Evolutionary conservation across 2,329 filamentous ascomycete genomes (phyloP), one percentile per base, ranked within the genome.

Genomic region (Xylaria sp.): DNA sequence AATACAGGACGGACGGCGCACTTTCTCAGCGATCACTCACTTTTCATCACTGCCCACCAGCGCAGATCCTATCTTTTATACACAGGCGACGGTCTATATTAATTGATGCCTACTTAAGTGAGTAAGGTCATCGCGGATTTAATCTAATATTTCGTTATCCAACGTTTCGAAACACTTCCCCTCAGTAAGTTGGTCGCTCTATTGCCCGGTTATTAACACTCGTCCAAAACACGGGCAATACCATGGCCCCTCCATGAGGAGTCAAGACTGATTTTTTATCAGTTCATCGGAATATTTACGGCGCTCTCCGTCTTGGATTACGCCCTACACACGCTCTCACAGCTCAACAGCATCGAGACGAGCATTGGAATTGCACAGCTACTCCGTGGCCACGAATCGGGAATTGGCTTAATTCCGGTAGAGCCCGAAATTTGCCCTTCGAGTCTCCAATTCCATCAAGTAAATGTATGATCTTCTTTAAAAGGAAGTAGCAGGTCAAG

Each of bases 391-490:
- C 23, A 17, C 47, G 17, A 38, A 21, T 35, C 15, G 11, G 27
- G 43, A 44, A 40, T 47, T 49, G 17, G 25, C 33, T 21, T 33
- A 3, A 31, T 41, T 44, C 27, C 15, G 19, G 21, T 41, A 52
- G 19, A 47, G n/a, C 17, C 27, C 46, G 17, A 48, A 15, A 35
- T 47, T 47, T n/a, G 43, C 4, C 23, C 43, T 10, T n/a, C 43
- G 3, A 46, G 15, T 25, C n/a, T 23, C 25, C 43, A 47, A 10
- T 29, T 47, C 31, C 43, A n/a, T 31, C 19, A 47, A 47, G 25
- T 47, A 47, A 44, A 40, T 64, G 62, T 62, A 64, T 58, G 58
- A 58, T 58, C 58, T 55, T 37, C 62, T 53, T 51, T 15, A 46
- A 35, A 40, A 43, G 46, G 31, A 54, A 52, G 40, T 58, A 38